phyloP scores from a whole-genome alignment of 805 yeast genomes.

The Candida fluviatilis region DNA sequence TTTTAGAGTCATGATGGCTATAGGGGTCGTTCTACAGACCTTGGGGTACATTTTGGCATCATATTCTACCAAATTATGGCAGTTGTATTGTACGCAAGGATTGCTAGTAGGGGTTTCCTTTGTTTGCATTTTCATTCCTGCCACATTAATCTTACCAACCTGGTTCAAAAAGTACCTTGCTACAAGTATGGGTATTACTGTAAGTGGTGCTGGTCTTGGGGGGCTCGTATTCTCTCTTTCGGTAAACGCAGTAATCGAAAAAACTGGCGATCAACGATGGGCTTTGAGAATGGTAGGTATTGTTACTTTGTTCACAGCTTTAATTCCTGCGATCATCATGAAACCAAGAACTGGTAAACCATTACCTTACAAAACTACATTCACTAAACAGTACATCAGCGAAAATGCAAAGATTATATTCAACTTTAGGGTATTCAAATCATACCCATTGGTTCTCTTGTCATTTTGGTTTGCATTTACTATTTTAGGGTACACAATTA shows the following conservation, averaged over 20 bases:
- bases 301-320: conserved; percentile 22
- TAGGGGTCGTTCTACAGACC: conserved; percentile 41
- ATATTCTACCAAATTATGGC: conserved; percentile 43
- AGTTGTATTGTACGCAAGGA: conserved; percentile 46
- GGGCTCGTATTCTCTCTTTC: conserved; percentile 43
- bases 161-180: conserved; percentile 43
- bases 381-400: conserved; percentile 13
- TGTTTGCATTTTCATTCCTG: conserved; percentile 36
- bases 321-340: conserved; percentile 36
- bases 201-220: conserved; percentile 44
- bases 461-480: conserved; percentile 28
- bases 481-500: conserved; percentile 26
- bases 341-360: conserved; percentile 33
- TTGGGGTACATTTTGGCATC: conserved; percentile 45
- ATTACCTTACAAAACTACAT: conserved; percentile 9
- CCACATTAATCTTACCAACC: conserved; percentile 36
- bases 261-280: conserved; percentile 37
- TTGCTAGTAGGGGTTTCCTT: conserved; percentile 42
- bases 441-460: conserved; percentile 16
- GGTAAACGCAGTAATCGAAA: conserved; percentile 31
- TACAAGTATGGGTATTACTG: conserved; percentile 41
- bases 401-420: conserved; percentile 28
- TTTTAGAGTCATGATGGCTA: conserved; percentile 38
- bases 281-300: conserved; percentile 34
- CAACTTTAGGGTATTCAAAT: conserved; percentile 19